Evolutionary conservation across 2,329 filamentous ascomycete genomes (phyloP).

Genomic region (Colletotrichum australisinense): DNA sequence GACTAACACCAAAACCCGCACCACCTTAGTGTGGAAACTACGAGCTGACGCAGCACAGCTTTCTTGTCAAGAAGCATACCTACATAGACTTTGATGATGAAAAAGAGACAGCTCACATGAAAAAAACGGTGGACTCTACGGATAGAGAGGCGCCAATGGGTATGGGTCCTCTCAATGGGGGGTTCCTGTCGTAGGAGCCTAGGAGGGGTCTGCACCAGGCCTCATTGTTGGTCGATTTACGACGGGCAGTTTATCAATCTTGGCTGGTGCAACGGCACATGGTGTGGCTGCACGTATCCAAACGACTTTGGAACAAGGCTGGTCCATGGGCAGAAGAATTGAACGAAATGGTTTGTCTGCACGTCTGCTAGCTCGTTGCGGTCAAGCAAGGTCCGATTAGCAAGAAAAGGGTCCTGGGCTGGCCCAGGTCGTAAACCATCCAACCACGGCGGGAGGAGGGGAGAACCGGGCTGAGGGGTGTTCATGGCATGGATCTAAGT

Average conservation of each 20-base stretch:
- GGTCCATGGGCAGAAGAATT: conserved; percentile 8
- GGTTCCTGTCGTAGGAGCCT: not conserved
- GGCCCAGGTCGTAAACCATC: conserved; percentile 50
- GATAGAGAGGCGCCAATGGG: not conserved
- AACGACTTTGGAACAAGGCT: conserved; percentile 16
- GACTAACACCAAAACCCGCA: conserved; percentile 14
- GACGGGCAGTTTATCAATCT: conserved; percentile 35
- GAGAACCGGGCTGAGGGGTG: conserved; percentile 4
- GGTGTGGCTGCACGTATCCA: conserved; percentile 33
- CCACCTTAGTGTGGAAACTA: not conserved
- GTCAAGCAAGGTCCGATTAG: conserved; percentile 22
- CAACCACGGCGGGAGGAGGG: conserved; percentile 48
- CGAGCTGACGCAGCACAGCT: not conserved
- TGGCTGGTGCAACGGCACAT: conserved; percentile 35
- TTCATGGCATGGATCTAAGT: not conserved
- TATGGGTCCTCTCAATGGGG: not conserved
- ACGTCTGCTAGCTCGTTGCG: conserved; percentile 21
- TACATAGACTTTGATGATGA: not conserved
- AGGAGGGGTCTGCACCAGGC: not conserved
- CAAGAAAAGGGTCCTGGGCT: not conserved
- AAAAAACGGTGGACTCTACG: conserved; percentile 5
- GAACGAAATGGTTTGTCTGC: conserved; percentile 18
- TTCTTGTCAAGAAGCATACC: not conserved
- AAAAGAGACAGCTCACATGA: conserved; percentile 30
- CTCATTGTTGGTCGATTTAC: conserved; percentile 36